Conservation (phyloP, 1,284 basidiomycete species). For the Moesziomyces globuligerus region DNA sequence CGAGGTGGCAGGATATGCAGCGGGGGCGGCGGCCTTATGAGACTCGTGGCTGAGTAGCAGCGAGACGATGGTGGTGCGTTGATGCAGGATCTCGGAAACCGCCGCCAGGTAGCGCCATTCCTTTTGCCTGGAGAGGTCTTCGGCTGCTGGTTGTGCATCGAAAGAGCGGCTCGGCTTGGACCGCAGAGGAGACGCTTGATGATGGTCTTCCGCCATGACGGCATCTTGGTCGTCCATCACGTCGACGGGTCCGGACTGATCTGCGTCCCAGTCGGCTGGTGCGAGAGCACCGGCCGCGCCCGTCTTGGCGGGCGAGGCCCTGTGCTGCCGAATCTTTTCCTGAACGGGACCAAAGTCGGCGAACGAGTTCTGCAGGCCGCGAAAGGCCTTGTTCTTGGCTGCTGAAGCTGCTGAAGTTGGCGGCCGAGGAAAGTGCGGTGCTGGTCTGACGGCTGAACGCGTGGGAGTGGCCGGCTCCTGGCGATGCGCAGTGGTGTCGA, state of each 20-base stretch:
- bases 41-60: conserved; percentile 36
- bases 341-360: conserved; percentile 43
- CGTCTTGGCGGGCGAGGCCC: conserved; percentile 18
- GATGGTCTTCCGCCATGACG: conserved; percentile 14
- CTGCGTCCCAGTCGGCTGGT: conserved; percentile 31
- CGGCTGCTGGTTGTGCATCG: not conserved
- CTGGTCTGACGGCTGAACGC: conserved; percentile 19
- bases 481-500: conserved; percentile 6
- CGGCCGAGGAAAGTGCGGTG: conserved; percentile 20
- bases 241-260: conserved; percentile 3
- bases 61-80: conserved; percentile 35
- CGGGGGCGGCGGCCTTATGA: conserved; percentile 8
- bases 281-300: conserved; percentile 2
- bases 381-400: conserved; percentile 29
- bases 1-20: conserved; percentile 19
- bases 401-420: conserved; percentile 16
- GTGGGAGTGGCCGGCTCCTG: conserved; percentile 37
- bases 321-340: conserved; percentile 31
- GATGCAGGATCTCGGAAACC: conserved; percentile 32
- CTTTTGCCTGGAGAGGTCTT: not conserved
- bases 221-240: conserved; percentile 9
- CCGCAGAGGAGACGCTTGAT: not conserved
- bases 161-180: not conserved
- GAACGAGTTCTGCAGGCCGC: conserved; percentile 41
- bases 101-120: conserved; percentile 33